These are phyloP conservation scores for Fusarium musae DNA, from an alignment of 2,329 filamentous ascomycete genomes.

Conservation along the genomic window DNA sequence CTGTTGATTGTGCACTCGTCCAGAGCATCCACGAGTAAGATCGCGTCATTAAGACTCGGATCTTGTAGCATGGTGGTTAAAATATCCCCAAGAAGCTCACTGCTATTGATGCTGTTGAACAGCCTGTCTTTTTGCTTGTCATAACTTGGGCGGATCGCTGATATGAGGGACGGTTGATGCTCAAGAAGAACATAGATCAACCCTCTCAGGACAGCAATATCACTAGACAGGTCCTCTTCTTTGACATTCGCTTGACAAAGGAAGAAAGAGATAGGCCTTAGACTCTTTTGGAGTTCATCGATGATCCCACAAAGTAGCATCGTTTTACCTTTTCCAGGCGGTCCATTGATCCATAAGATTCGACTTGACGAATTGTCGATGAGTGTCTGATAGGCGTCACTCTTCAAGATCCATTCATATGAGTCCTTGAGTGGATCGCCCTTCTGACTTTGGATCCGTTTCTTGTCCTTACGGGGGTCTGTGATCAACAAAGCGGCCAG, in stretches of 20 bases:
- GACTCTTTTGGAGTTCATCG: accelerated
- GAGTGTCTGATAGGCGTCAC: accelerated
- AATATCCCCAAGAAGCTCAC: accelerated
- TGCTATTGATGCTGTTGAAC: background rate
- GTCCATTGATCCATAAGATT: accelerated
- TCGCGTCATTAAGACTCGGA: accelerated
- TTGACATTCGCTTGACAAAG: accelerated
- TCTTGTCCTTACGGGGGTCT: background rate
- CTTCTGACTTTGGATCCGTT: accelerated
- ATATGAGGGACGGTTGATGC: accelerated
- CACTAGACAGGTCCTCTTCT: accelerated
- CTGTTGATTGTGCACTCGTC: accelerated
- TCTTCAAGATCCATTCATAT: background rate
- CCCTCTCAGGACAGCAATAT: accelerated
- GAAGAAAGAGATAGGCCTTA: accelerated
- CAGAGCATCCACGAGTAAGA: accelerated
- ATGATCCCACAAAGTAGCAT: accelerated
- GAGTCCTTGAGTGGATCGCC: accelerated
- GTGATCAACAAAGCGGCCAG: accelerated
- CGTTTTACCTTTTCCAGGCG: accelerated
- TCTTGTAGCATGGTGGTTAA: accelerated
- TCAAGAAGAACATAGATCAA: background rate
- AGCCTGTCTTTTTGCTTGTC: background rate
- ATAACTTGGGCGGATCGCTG: accelerated
- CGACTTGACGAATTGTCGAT: accelerated